phyloP scores from a whole-genome alignment of 345 rosid species.

The Eucalyptus pauciflora region DNA sequence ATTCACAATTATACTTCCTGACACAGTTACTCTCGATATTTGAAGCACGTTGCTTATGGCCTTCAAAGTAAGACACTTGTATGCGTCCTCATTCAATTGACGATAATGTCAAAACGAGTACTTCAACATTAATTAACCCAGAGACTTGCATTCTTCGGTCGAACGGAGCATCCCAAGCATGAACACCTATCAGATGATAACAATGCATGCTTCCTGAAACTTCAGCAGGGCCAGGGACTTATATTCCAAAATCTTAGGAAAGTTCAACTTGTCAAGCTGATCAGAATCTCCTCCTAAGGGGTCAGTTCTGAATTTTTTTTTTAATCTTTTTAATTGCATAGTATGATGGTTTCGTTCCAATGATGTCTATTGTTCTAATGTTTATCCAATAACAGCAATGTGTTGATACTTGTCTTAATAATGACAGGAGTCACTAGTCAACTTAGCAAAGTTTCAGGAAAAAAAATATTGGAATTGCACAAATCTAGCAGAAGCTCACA shows the following conservation, averaged over 20 bases:
- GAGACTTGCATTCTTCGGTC: neutral
- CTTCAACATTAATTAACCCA: neutral
- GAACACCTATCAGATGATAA: neutral
- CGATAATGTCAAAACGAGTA: neutral
- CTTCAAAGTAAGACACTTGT: neutral
- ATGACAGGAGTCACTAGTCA: neutral
- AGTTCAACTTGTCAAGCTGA: neutral
- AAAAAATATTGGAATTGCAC: neutral
- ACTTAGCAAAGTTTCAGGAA: neutral
- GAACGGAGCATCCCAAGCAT: neutral
- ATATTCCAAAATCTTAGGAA: neutral
- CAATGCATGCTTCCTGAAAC: neutral
- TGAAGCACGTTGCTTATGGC: neutral
- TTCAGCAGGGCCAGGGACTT: neutral
- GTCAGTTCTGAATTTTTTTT: neutral
- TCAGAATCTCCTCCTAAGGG: neutral
- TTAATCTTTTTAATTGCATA: neutral
- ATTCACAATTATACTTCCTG: neutral
- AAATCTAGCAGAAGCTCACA: neutral
- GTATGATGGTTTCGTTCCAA: neutral
- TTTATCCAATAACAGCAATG: neutral
- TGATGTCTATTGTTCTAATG: neutral
- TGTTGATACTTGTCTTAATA: neutral
- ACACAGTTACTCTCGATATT: neutral
- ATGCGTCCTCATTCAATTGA: neutral